These are phyloP conservation scores for Penicillium rolfsii DNA, from an alignment of 2,329 filamentous ascomycete species.

Conservation along the genomic window DNA sequence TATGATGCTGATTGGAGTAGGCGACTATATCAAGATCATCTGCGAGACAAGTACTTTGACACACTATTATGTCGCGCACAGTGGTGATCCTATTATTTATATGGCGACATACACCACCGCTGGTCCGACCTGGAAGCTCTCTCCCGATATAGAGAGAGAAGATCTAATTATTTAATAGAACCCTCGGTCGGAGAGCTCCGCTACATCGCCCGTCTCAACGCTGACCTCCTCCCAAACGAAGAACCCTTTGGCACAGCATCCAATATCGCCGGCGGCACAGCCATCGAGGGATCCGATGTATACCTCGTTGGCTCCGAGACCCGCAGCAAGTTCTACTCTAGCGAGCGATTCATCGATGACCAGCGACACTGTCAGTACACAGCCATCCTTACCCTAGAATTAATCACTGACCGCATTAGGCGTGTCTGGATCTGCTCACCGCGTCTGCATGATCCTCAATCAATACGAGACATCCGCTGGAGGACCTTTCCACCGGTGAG, in stretches of 20 bases:
- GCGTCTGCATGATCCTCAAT: slow-evolving; percentile 63
- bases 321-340: slow-evolving; percentile 71
- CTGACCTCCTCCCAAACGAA: slow-evolving; percentile 55
- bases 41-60: slow-evolving; percentile 64
- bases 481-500: slow-evolving; percentile 64
- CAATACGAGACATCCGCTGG: slow-evolving; percentile 66
- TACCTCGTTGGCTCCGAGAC: slow-evolving; percentile 65
- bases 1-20: slow-evolving; percentile 8
- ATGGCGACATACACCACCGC: slow-evolving; percentile 65
- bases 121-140: slow-evolving; percentile 25
- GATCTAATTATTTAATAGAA: slow-evolving; percentile 37
- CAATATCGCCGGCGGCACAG: slow-evolving; percentile 56
- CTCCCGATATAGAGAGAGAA: background rate
- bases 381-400: too few species aligned
- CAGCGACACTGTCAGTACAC: slow-evolving; percentile 58
- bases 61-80: slow-evolving; percentile 65
- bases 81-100: slow-evolving; percentile 63
- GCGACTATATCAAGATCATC: slow-evolving; percentile 63
- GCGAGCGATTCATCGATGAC: slow-evolving; percentile 71
- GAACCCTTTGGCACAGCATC: slow-evolving; percentile 60
- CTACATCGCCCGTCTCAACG: slow-evolving; percentile 64
- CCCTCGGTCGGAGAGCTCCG: slow-evolving; percentile 64
- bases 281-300: slow-evolving; percentile 61
- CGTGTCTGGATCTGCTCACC: slow-evolving; percentile 46
- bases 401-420: slow-evolving; percentile 25